Conservation (phyloP, 2,329 filamentous ascomycete genomes). For the Biscogniauxia mediterranea region DNA sequence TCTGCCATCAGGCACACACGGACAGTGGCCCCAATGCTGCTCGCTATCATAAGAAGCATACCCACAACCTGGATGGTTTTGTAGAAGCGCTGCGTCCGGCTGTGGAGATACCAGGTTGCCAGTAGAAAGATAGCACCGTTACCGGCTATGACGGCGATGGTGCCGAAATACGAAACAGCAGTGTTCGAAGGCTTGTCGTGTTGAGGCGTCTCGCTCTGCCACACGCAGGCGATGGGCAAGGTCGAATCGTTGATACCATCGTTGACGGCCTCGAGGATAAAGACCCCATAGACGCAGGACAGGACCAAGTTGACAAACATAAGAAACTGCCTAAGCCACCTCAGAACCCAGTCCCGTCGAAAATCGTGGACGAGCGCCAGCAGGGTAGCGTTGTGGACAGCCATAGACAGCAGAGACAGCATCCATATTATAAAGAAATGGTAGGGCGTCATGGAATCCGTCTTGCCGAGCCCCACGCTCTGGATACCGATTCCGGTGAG, state of each 20-base stretch:
- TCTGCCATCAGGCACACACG: conserved; percentile 58
- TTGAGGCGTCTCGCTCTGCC: conserved; percentile 42
- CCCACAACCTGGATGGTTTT: conserved; percentile 52
- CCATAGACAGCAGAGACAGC: conserved; percentile 61
- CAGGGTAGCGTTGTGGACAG: conserved; percentile 63
- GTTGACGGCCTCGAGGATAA: conserved; percentile 54
- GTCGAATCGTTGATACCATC: conserved; percentile 50
- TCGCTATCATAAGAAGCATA: conserved; percentile 53
- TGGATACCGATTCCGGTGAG: conserved; percentile 69
- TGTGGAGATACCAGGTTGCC: conserved; percentile 65
- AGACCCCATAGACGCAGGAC: conserved; percentile 54
- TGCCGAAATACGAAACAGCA: conserved; percentile 54
- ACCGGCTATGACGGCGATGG: conserved; percentile 58
- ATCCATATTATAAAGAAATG: conserved; percentile 74
- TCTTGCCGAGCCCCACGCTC: conserved; percentile 59
- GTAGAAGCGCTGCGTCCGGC: conserved; percentile 52
- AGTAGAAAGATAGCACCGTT: conserved; percentile 58
- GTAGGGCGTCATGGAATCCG: conserved; percentile 59
- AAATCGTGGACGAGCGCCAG: conserved; percentile 66
- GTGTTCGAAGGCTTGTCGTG: conserved; percentile 35
- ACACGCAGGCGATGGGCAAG: conserved; percentile 61
- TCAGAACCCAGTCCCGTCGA: conserved; percentile 63
- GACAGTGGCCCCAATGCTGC: conserved; percentile 57
- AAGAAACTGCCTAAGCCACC: conserved; percentile 63
- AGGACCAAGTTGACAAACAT: conserved; percentile 65